Base-by-base conservation (phyloP, 208 protist species). In the Strigomonas culicis region DNA sequence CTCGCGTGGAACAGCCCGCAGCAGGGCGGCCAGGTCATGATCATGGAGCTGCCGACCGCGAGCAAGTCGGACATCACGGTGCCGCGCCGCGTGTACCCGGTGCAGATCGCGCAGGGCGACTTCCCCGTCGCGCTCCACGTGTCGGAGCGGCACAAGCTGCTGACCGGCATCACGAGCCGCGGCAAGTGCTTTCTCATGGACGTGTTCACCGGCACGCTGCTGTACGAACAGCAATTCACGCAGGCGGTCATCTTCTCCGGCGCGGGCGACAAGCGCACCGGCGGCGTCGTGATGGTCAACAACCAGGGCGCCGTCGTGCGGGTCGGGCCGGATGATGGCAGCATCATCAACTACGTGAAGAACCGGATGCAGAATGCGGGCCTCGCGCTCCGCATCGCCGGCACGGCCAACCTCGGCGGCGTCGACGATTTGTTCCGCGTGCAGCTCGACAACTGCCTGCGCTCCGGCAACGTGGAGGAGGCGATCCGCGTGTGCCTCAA, bases 121-220 rank as follows among this genome's bases (percentile, higher is more conserved):
- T 99, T 99, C 81, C 98, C 99, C 7, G 93, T 99, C 7, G 92
- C 96, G 24, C 96, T 99, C 92, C 80, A 98, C 72, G 75, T 92
- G 21, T 94, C 85, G 58, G 81, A 94, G 22, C 98, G 98, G 64
- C 97, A 99, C 76, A 97, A 96, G 52, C 74, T 99, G 24, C 71
- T 99, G 28, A 99, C 95, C 71, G 90, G 99, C 63, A 77, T 99
- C 58, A 99, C 98, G 53, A 98, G 98, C 66, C 92, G 92, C 50
- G 98, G 98, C 63, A 97, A 87, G 71, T 74, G 92, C 46, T 86
- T 97, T 46, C 59, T 99, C 34, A 96, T 98, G 79, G 98, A 99
- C 81, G 64, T 99, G 31, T 97, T 97, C 70, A 98, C 93, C 17
- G 98, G 88, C 32, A 78, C 71, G 49, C 72, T 98, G 6, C 86